Conservation (phyloP, 352 stramenopile genomes). For the Phytophthora pistaciae region DNA sequence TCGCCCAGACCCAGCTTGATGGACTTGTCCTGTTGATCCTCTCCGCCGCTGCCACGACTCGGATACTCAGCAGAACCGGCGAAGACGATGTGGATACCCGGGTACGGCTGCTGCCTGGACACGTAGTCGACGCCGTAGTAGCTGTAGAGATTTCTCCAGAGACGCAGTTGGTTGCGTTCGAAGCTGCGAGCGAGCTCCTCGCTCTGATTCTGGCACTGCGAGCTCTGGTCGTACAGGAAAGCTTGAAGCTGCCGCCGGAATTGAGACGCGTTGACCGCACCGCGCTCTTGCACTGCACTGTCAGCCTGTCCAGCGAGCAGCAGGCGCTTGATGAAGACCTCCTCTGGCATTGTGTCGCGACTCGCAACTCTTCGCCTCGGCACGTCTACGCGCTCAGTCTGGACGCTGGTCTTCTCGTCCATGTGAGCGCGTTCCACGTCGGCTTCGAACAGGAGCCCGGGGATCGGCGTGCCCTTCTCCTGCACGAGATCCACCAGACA, state of each 20-base stretch:
- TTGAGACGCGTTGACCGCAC: conserved; percentile 10
- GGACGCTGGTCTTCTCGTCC: conserved; percentile 5
- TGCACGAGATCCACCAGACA: conserved; percentile 95
- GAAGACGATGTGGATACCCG: conserved; percentile 34
- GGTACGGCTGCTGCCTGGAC: conserved; percentile 43
- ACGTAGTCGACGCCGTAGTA: conserved; percentile 54
- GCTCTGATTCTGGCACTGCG: conserved; percentile 34
- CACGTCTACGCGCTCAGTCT: conserved; percentile 2
- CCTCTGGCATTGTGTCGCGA: conserved; percentile 25
- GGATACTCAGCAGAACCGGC: conserved; percentile 28
- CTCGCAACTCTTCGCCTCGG: conserved; percentile 21
- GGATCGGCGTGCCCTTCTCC: conserved; percentile 87
- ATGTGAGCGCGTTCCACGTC: conserved; percentile 63
- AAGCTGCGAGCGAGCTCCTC: conserved; percentile 45
- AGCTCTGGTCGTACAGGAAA: conserved; percentile 60
- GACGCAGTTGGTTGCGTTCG: conserved; percentile 35
- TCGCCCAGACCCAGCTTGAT: conserved; percentile 95
- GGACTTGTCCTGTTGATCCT: conserved; percentile 55
- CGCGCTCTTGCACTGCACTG: not conserved
- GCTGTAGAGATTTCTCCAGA: conserved; percentile 59
- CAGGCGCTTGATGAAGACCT: conserved; percentile 33
- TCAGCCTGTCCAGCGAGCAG: conserved; percentile 8
- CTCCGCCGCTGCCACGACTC: conserved; percentile 32
- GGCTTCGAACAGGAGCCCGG: conserved; percentile 96
- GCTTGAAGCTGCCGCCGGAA: conserved; percentile 48